Evolutionary conservation across 75 land plant species (phyloP).

Genomic region (Adiantum capillusveneris): DNA sequence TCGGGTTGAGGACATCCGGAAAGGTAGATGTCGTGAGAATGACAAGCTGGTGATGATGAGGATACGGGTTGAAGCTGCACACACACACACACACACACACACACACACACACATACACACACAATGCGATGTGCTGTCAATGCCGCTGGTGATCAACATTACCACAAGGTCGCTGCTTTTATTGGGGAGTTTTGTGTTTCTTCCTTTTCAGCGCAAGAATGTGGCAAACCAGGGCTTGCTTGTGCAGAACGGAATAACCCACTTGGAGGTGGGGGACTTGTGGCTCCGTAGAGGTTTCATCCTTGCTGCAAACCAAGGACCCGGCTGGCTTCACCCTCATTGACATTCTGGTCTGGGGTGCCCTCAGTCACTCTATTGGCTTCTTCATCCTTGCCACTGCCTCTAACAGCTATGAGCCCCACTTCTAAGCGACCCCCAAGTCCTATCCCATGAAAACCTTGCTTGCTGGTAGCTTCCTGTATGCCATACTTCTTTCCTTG

Average conservation of each 20-base stretch:
- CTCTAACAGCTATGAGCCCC: constrained; percentile 82
- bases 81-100: too few species aligned
- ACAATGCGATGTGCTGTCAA: constrained; percentile 39
- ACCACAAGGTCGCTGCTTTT: constrained; percentile 87
- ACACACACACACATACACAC: too few species aligned
- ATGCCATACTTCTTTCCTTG: too few species aligned
- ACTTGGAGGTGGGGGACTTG: constrained; percentile 89
- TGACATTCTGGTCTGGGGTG: constrained; percentile 96
- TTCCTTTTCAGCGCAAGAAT: constrained; percentile 93
- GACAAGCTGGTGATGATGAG: not conserved
- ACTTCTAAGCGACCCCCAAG: too few species aligned
- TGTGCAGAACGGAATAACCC: constrained; percentile 81
- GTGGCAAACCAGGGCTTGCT: constrained; percentile 80
- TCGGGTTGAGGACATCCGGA: too few species aligned
- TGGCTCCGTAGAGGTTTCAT: constrained; percentile 72
- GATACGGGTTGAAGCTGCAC: constrained; percentile 14
- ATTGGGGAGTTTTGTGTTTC: constrained; percentile 94
- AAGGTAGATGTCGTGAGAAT: too few species aligned
- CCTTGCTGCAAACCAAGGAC: constrained; percentile 79
- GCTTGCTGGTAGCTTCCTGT: too few species aligned
- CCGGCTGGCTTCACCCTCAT: constrained; percentile 97
- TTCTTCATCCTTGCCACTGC: constrained; percentile 95
- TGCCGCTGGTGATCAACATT: constrained; percentile 67
- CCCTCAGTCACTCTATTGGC: constrained; percentile 87
- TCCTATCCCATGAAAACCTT: too few species aligned